Evolutionary conservation across 225 moss, liverwort and hornwort genomes (phyloP).

Genomic region (Sphagnum tenellum): DNA sequence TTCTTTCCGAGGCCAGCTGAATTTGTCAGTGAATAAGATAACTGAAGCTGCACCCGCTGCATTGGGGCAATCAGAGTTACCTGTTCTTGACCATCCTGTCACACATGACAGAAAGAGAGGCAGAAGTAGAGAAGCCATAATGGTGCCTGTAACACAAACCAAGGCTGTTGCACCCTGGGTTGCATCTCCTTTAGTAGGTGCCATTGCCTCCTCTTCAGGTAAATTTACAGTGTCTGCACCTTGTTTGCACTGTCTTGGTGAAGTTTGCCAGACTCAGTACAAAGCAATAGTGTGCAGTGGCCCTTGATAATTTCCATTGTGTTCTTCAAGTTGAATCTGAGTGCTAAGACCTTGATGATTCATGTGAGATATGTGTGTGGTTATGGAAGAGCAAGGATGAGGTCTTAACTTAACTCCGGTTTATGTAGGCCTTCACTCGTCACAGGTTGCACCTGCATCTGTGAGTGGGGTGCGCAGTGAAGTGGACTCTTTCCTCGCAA

Average conservation of each 20-base stretch:
- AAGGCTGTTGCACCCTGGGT: constrained; percentile 10
- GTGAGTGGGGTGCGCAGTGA: constrained; percentile 21
- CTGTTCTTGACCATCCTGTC: constrained; percentile 8
- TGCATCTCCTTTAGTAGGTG: constrained; percentile 14
- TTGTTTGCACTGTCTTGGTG: not conserved
- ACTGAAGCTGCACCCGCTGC: constrained; percentile 15
- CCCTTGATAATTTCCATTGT: not conserved
- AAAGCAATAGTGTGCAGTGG: constrained; percentile 3
- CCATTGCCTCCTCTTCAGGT: constrained; percentile 13
- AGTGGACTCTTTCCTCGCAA: constrained; percentile 67
- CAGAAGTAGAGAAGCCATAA: constrained; percentile 11
- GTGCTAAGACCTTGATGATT: not conserved
- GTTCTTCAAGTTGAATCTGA: not conserved
- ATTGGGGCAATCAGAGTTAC: constrained; percentile 3
- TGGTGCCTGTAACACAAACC: constrained; percentile 3
- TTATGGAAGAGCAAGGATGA: not conserved
- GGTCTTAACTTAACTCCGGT: not conserved
- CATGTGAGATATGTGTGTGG: not conserved
- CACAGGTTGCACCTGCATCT: constrained; percentile 4
- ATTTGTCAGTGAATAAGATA: not conserved
- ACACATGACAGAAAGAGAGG: constrained; percentile 15
- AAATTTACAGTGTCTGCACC: not conserved
- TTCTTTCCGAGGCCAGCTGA: constrained; percentile 4
- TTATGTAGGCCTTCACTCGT: constrained; percentile 8
- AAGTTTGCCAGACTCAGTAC: not conserved